Conservation (phyloP, 495 filamentous ascomycete species). For the Parachaetomium inaequale region DNA sequence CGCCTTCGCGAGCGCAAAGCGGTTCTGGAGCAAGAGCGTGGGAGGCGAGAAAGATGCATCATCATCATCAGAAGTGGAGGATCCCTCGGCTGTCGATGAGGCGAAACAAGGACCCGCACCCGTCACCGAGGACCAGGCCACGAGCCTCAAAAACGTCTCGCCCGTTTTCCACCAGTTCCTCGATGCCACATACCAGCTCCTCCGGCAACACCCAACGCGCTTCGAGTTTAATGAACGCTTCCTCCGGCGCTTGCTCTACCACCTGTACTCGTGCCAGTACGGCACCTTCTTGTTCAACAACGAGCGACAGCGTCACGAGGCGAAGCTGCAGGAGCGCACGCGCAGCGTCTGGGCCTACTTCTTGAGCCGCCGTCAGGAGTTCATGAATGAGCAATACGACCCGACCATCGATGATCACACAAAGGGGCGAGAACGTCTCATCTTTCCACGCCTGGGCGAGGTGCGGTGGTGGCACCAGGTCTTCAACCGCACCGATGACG, state of each 20-base stretch:
- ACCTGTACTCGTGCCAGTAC: slow-evolving; percentile 94
- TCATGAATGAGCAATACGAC: slow-evolving; percentile 77
- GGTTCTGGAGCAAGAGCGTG: slow-evolving; percentile 82
- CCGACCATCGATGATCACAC: slow-evolving; percentile 69
- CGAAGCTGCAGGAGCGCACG: slow-evolving; percentile 66
- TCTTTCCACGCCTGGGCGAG: slow-evolving; percentile 66
- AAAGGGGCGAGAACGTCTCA: slow-evolving; percentile 72
- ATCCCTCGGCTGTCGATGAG: slow-evolving; percentile 51
- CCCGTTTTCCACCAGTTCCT: slow-evolving; percentile 98
- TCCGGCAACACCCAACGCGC: slow-evolving; percentile 79
- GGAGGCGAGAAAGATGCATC: slow-evolving; percentile 58
- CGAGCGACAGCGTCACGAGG: slow-evolving; percentile 83
- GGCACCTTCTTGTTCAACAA: slow-evolving; percentile 95
- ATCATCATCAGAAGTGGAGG: slow-evolving; percentile 51
- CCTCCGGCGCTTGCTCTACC: slow-evolving; percentile 83
- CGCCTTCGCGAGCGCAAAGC: slow-evolving; percentile 79
- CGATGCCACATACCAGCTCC: slow-evolving; percentile 87
- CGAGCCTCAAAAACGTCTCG: slow-evolving; percentile 75
- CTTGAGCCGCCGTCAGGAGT: slow-evolving; percentile 69
- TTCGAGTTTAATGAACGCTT: slow-evolving; percentile 99
- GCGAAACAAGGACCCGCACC: slow-evolving; percentile 25
- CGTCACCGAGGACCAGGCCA: slow-evolving; percentile 42
- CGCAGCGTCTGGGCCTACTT: slow-evolving; percentile 96
- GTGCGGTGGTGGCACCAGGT: slow-evolving; percentile 89
- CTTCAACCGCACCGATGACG: slow-evolving; percentile 77